These are phyloP conservation scores for Truncatella angustata DNA, from an alignment of 2,329 filamentous ascomycete species.

Conservation along the genomic window DNA sequence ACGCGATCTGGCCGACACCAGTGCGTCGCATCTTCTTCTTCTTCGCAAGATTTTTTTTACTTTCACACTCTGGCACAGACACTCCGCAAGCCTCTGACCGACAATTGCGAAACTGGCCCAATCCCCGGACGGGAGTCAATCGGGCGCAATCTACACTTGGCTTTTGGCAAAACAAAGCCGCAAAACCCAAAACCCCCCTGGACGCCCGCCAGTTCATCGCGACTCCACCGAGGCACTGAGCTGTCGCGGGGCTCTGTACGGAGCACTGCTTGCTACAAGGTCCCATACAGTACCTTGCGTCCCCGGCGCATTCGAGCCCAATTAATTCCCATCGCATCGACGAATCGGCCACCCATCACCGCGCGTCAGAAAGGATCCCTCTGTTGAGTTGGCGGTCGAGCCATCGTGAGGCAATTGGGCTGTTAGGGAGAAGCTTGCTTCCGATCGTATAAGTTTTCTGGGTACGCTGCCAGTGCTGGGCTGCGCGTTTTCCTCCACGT, in stretches of 20 bases:
- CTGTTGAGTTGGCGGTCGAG: background rate
- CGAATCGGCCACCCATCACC: background rate
- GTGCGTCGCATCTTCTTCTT: too few relatives aligned
- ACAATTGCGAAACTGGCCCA: background rate
- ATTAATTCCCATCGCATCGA: background rate
- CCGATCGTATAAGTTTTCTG: too few relatives aligned
- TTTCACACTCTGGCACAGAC: too few relatives aligned
- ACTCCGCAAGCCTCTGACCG: background rate
- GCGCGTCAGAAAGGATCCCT: background rate
- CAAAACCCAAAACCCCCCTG: background rate
- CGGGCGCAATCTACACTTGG: too few relatives aligned
- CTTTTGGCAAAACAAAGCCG: too few relatives aligned
- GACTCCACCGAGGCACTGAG: slow-evolving; percentile 1
- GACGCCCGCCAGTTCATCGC: background rate
- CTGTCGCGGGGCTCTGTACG: slow-evolving; percentile 8
- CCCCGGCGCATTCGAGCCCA: slow-evolving; percentile 9
- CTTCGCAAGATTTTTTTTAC: too few relatives aligned
- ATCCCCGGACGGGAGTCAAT: background rate
- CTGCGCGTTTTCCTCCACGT: too few relatives aligned
- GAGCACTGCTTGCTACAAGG: background rate
- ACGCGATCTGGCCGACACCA: background rate
- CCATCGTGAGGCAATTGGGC: background rate
- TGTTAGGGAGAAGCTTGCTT: background rate
- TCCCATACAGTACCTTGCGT: background rate
- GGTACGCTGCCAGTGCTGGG: too few relatives aligned